Evolutionary conservation across 2,329 filamentous ascomycete species (phyloP), one percentile per base, ranked within the genome.

Genomic region (Aspergillus versicolor): DNA sequence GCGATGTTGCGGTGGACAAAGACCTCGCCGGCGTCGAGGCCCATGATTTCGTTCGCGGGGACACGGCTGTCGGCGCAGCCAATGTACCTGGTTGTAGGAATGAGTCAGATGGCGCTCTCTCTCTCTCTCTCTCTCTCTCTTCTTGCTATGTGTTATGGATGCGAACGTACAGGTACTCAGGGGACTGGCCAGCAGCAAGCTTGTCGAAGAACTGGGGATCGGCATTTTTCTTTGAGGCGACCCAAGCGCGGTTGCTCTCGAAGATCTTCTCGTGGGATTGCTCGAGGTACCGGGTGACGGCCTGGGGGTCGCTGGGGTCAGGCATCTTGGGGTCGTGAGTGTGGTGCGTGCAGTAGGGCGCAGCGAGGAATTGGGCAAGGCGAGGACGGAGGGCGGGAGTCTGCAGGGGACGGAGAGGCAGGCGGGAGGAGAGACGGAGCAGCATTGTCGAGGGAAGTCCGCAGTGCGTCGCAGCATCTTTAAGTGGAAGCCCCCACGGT

Each of bases 171-270:
- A 90, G 82, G 73, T 90, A 90, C 67, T 90, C 86, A 54, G 88
- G 88, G 15, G 76, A 77, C 76, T 90, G 88, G 45, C 88, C 88
- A 8, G 81, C 82, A 19, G 81, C 76, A 60, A 90, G 81, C 70
- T 86, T 83, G 51, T 75, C 72, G 73, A 90, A 90, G 78, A 86
- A 90, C 9, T 81, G 77, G 4, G 86, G 85, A 73, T 90, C 85
- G 7, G 22, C 34, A 8, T 30, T 17, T 63, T 67, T 75, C 77
- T 87, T 85, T 61, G 82, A 74, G 46, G 79, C 79, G 12, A 86
- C 87, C 88, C 88, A 90, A 54, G 78, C 77, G 61, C 79, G 77
- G 78, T 90, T 90, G 79, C 85, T 83, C 64, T 88, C 83, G 65
- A 90, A 90, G 67, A 90, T 82, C 58, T 81, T 80, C 67, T 88